phyloP scores from a whole-genome alignment of 1,139 yeast genomes.

The Hemisphaericaspora xylofermentans region DNA sequence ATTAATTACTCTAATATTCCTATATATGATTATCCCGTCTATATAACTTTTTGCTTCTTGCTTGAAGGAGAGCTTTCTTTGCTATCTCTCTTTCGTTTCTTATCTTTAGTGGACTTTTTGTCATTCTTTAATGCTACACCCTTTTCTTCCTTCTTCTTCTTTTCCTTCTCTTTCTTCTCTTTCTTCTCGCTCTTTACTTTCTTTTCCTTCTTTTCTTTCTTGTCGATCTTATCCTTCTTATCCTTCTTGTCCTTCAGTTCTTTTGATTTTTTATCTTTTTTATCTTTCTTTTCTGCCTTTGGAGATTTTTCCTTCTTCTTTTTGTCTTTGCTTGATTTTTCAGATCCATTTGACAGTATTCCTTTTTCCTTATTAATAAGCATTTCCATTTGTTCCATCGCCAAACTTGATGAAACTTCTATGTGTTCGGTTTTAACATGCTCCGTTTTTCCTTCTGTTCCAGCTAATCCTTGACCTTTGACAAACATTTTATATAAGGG shows the following conservation, averaged over 20 bases:
- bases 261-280: constrained; percentile 13
- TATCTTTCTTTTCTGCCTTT: constrained; percentile 17
- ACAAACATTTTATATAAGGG: constrained; percentile 78
- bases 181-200: constrained; percentile 13
- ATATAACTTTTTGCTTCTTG: not conserved
- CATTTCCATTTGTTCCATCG: constrained; percentile 11
- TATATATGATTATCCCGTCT: not conserved
- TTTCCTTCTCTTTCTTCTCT: constrained; percentile 14
- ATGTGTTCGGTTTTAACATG: constrained; percentile 19
- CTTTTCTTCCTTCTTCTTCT: constrained; percentile 8
- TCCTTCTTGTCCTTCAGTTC: constrained; percentile 12
- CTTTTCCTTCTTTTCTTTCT: constrained; percentile 6
- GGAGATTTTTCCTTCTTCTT: constrained; percentile 21
- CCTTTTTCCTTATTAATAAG: constrained; percentile 19
- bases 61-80: constrained; percentile 1
- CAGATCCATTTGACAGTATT: not conserved
- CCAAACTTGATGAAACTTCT: constrained; percentile 15
- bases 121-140: not conserved
- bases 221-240: constrained; percentile 6
- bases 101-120: constrained; percentile 13
- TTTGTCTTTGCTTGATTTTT: constrained; percentile 16
- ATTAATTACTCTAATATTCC: not conserved
- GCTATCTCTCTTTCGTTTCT: constrained; percentile 14
- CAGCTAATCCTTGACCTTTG: constrained; percentile 78
- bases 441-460: constrained; percentile 57